Conservation (phyloP, 768 basidiomycete genomes). For the Agaricus subrufescens region DNA sequence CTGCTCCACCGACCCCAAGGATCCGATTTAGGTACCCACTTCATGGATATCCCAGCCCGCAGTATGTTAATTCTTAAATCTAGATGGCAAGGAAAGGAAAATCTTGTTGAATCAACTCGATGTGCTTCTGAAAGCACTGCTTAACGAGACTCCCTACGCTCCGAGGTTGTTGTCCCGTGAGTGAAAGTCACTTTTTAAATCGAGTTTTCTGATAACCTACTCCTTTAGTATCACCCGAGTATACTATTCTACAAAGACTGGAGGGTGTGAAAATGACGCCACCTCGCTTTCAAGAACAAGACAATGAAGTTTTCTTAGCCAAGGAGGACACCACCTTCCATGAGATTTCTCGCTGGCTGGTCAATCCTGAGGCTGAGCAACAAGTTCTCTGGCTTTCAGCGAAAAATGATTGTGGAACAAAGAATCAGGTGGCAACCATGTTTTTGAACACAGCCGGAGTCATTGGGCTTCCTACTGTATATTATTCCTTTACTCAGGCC, state of each 20-base stretch:
- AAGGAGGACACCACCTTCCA: not conserved
- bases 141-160: not conserved
- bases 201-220: not conserved
- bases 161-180: not conserved
- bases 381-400: constrained; percentile 1
- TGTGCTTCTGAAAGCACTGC: not conserved
- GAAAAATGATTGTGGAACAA: not conserved
- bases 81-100: not conserved
- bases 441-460: not conserved
- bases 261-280: not conserved
- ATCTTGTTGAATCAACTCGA: not conserved
- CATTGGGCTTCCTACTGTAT: not conserved
- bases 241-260: not conserved
- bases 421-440: not conserved
- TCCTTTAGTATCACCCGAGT: not conserved
- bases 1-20: not conserved
- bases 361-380: not conserved
- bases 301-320: not conserved
- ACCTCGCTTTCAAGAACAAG: not conserved
- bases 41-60: not conserved
- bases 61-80: not conserved
- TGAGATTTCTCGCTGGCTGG: constrained; percentile 4
- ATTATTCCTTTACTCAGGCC: constrained; percentile 1
- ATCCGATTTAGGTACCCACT: not conserved
- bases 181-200: not conserved